Evolutionary conservation across 2,329 filamentous ascomycete genomes (phyloP).

Genomic region (Tolypocladium inflatum): DNA sequence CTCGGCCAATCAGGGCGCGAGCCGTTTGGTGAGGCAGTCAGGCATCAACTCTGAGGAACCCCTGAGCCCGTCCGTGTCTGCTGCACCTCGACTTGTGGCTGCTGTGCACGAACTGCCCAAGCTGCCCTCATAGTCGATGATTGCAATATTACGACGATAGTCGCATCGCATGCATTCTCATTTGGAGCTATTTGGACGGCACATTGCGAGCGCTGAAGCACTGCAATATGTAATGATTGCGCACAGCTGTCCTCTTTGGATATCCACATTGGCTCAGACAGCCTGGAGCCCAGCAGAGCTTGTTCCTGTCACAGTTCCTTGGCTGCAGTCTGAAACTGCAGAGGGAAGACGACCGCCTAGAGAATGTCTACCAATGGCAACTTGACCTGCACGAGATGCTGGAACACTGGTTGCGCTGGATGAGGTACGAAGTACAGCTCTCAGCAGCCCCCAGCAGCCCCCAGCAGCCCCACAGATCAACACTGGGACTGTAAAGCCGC

Average conservation of each 20-base stretch:
- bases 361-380: neutral
- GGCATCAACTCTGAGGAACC: conserved; percentile 20
- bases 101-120: neutral
- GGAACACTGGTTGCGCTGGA: neutral
- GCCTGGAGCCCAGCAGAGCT: neutral
- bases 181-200: neutral
- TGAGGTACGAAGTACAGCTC: no score
- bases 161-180: neutral
- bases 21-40: conserved; percentile 22
- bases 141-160: neutral
- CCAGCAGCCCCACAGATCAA: neutral
- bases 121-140: neutral
- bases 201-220: neutral
- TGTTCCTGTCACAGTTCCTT: neutral
- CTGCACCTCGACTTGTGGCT: neutral
- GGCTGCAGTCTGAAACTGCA: neutral
- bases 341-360: neutral
- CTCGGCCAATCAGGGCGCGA: conserved; percentile 17
- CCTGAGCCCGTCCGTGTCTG: neutral
- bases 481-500: no score
- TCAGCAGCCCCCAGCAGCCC: no score
- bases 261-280: neutral
- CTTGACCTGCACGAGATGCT: neutral
- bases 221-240: neutral
- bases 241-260: neutral